phyloP scores from a whole-genome alignment of 108 stramenopile species.

The Stephanodiscus minutulus region DNA sequence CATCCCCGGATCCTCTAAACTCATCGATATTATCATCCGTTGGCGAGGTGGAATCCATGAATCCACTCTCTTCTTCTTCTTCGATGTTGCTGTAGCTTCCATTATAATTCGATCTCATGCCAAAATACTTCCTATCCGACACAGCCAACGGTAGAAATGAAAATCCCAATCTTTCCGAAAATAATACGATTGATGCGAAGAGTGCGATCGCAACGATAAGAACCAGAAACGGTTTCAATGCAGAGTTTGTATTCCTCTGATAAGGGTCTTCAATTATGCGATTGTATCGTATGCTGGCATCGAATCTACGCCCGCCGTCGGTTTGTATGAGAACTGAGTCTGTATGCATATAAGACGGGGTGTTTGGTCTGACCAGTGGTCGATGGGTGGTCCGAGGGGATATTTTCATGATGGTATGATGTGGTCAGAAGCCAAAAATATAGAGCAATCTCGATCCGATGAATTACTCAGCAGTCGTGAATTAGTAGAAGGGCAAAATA shows the following conservation, averaged over 20 bases:
- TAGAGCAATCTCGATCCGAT: background rate
- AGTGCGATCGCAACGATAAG: background rate
- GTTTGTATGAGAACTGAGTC: background rate
- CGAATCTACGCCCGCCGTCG: background rate
- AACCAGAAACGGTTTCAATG: background rate
- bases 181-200: background rate
- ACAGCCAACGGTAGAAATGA: background rate
- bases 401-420: background rate
- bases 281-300: background rate
- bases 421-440: background rate
- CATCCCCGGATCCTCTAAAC: background rate
- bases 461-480: background rate
- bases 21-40: background rate
- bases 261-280: background rate
- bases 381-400: background rate
- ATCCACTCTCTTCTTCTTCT: background rate
- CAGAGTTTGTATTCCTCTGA: background rate
- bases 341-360: background rate
- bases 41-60: background rate
- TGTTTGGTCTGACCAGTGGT: background rate
- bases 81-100: background rate
- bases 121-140: background rate
- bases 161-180: background rate
- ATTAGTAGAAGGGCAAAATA: too few species aligned
- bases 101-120: background rate